Percentiles rank a stretch among this genome's conserved stretches.
Conservation (phyloP, 805 yeast species). For the Myxozyma geophila region DNA sequence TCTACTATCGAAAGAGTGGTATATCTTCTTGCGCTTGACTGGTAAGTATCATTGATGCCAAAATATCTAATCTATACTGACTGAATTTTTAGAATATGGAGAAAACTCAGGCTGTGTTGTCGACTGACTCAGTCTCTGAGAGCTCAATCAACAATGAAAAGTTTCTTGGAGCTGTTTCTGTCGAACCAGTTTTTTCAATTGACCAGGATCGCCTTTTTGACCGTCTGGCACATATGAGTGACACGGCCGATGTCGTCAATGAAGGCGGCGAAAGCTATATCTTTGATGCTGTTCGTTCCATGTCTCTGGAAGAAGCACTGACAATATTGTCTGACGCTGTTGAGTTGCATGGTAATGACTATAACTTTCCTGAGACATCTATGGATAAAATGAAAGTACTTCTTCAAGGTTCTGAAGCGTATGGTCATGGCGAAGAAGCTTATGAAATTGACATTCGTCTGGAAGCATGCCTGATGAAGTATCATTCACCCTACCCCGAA, state of each 20-base stretch:
- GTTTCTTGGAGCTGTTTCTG: neutral
- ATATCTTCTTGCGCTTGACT: too few species aligned
- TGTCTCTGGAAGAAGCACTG: constrained; percentile 39
- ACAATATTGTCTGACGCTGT: constrained; percentile 24
- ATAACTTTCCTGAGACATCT: constrained; percentile 50
- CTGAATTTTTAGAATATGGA: neutral
- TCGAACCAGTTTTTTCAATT: neutral
- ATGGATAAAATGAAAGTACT: constrained; percentile 42
- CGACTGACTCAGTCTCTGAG: neutral
- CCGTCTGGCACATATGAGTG: constrained; percentile 24
- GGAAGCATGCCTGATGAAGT: constrained; percentile 22
- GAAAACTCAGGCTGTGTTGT: neutral
- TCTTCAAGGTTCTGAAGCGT: constrained; percentile 23
- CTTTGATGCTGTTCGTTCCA: constrained; percentile 46
- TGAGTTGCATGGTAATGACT: constrained; percentile 50
- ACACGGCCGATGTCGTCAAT: constrained; percentile 19
- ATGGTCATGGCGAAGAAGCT: constrained; percentile 21
- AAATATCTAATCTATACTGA: too few species aligned
- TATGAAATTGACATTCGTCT: constrained; percentile 44
- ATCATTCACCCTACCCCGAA: constrained; percentile 52
- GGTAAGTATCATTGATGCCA: too few species aligned
- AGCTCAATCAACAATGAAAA: neutral
- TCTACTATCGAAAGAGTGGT: too few species aligned
- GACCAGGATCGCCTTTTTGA: constrained; percentile 20
- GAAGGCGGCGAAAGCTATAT: constrained; percentile 46